Percentiles rank a stretch among this genome's conserved stretches.
Evolutionary conservation across 495 filamentous ascomycete genomes (phyloP).

Genomic region (Podospora bellae-mahoneyi): DNA sequence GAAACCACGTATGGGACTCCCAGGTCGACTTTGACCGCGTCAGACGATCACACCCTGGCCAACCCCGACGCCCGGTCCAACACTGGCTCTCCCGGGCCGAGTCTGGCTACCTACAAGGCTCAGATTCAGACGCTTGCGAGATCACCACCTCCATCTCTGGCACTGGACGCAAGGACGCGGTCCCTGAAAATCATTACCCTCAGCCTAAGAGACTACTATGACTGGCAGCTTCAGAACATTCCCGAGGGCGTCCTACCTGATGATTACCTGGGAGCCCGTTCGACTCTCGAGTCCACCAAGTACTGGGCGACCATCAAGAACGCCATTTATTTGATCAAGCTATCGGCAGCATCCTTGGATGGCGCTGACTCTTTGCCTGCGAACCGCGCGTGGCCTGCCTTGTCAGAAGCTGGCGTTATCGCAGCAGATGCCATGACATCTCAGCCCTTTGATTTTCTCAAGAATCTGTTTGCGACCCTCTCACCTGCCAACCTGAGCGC

Average conservation of each 20-base stretch:
- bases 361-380: constrained; percentile 21
- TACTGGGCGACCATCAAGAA: constrained; percentile 34
- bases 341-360: constrained; percentile 24
- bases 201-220: constrained; percentile 31
- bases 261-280: constrained; percentile 26
- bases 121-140: constrained; percentile 25
- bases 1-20: constrained; percentile 20
- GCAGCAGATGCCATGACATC: constrained; percentile 30
- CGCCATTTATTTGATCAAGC: constrained; percentile 33
- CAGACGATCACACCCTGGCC: constrained; percentile 16
- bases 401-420: constrained; percentile 26
- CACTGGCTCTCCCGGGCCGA: constrained; percentile 18
- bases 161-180: constrained; percentile 23
- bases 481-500: constrained; percentile 32
- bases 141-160: constrained; percentile 23
- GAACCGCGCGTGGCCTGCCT: constrained; percentile 28
- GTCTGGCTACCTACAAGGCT: constrained; percentile 21
- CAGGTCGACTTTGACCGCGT: constrained; percentile 15
- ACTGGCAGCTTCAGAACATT: constrained; percentile 32
- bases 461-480: constrained; percentile 32
- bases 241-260: constrained; percentile 31
- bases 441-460: constrained; percentile 35
- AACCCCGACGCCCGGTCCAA: constrained; percentile 6
- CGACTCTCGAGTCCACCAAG: constrained; percentile 24
- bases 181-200: constrained; percentile 28